Base-by-base conservation (phyloP, 768 basidiomycete genomes). In the Trametes cingulata region DNA sequence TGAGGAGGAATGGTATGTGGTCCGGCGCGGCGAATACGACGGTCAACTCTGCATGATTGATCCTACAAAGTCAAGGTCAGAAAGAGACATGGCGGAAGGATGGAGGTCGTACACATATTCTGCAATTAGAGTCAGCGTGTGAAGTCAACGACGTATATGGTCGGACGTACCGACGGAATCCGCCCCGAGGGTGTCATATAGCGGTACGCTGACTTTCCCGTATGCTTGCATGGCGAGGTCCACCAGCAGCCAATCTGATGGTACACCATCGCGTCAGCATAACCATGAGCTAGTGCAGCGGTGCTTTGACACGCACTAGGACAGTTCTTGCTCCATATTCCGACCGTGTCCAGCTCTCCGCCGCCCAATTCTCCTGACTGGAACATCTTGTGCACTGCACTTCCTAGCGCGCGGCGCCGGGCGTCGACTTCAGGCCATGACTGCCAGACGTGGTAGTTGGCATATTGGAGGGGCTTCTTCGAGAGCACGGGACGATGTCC, bases 101-200 rank as follows among this genome's bases (percentile, higher is more conserved):
- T n/a, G 15, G 24, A 43, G 25, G n/a, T 54, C 71, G 67, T 80
- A 91, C 91, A 91, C 89, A 72, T 86, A 90, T 76, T 89, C 90
- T 93, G 68, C 10, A 36, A 55, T 17, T 20, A 29, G 15, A 13
- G 15, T n/a, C 9, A 3, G 8, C 57, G 19, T 48, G 9, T 63
- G 65, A 73, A 69, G 59, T 68, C 73, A 19, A 6, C 20, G 33
- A 49, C 17, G 29, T 36, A n/a, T 56, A 43, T 63, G 52, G 24
- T 42, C 42, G 17, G 35, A 69, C 88, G 71, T 67, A 91, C 92
- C 92, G 56, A 95, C 92, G 47, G 92, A 88, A 69, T 94, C 90
- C 60, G 86, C 86, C 9, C 97, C 97, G 35, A 98, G 79, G 0
- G 95, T 98, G 70, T 98, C 95, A 75, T 99, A 99, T 58, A 99